Percentiles rank a stretch among this genome's conserved stretches.
phyloP scores from a whole-genome alignment of 1,284 basidiomycete species.

The Leccinum variabile region DNA sequence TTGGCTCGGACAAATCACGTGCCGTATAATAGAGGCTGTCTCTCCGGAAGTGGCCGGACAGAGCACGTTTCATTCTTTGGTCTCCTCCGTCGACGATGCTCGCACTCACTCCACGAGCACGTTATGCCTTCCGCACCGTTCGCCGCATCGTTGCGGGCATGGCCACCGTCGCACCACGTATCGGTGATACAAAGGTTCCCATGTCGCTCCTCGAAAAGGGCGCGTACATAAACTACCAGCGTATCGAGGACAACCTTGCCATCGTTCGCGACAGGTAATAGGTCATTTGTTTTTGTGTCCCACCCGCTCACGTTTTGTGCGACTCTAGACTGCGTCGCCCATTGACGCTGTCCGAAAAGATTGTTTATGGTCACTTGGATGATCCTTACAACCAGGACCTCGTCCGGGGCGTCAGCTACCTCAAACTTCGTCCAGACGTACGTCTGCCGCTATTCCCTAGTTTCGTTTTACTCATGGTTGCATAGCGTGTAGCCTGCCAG shows the following conservation, averaged over 20 bases:
- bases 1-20: conserved; percentile 29
- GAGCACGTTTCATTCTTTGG: conserved; percentile 17
- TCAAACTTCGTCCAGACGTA: conserved; percentile 95
- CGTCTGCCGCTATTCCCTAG: conserved; percentile 30
- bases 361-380: conserved; percentile 97
- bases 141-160: conserved; percentile 67
- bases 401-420: conserved; percentile 83
- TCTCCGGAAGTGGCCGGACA: conserved; percentile 28
- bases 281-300: background rate
- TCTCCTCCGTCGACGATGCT: conserved; percentile 54
- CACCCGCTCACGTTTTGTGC: background rate
- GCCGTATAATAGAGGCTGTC: conserved; percentile 20
- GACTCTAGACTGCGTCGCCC: conserved; percentile 82
- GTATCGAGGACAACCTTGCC: conserved; percentile 93
- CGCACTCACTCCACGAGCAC: conserved; percentile 60
- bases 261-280: conserved; percentile 79
- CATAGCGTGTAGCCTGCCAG: conserved; percentile 97
- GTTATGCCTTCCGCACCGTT: conserved; percentile 55
- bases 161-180: conserved; percentile 77
- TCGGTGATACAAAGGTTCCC: conserved; percentile 90
- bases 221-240: conserved; percentile 95
- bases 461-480: conserved; percentile 16
- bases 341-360: conserved; percentile 96
- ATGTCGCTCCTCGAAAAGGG: conserved; percentile 90
- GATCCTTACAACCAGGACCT: conserved; percentile 92